Base-by-base conservation (phyloP, 257 asterid genomes). In the Solanum virginianum region DNA sequence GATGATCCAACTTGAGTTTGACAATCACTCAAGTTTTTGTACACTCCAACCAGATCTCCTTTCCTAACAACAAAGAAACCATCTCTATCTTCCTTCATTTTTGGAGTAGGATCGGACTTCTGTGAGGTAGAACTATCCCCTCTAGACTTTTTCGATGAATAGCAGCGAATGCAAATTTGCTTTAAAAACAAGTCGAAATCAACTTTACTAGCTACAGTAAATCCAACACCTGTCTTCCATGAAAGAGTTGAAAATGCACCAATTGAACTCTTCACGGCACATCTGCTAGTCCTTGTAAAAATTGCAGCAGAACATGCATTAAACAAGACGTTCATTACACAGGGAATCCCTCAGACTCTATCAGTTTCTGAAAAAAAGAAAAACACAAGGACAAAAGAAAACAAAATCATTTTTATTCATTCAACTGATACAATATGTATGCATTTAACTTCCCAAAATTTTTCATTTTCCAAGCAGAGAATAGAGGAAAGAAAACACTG, bases 1-100 rank as follows among this genome's bases (percentile, higher is more conserved):
- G 98, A 95, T 82, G 94, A 88, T 88, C 98, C 99, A 83, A 93
- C 99, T 95, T 95, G 99, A 83, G 94, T 90, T 89, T 95, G 99
- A 71, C 98, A 95, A 87, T 95, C 98, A 86, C 94, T 94, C 85
- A 95, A 90, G 89, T 93, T 94, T 90, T 92, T 95, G 92, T 92
- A 94, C 80, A 95, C 92, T 57, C 99, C 99, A 83, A 94, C 91
- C 80, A 94, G 87, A 86, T 94, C 98, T 54, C 98, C 99, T 90
- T 95, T 95, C 86, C 99, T 95, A 84, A 93, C 97, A 86, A 95
- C 98, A 89, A 93, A 95, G 87, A 95, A 95, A 41, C 98, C 95
- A 84, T 94, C 98, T 85, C 88, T 94, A 54, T 95, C 98, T 80
- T 94, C 98, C 93, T 94, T 93, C 98, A 92, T 92, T 63, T 57